phyloP scores from a whole-genome alignment of 2,329 filamentous ascomycete genomes.

The Aspergillus hortae region DNA sequence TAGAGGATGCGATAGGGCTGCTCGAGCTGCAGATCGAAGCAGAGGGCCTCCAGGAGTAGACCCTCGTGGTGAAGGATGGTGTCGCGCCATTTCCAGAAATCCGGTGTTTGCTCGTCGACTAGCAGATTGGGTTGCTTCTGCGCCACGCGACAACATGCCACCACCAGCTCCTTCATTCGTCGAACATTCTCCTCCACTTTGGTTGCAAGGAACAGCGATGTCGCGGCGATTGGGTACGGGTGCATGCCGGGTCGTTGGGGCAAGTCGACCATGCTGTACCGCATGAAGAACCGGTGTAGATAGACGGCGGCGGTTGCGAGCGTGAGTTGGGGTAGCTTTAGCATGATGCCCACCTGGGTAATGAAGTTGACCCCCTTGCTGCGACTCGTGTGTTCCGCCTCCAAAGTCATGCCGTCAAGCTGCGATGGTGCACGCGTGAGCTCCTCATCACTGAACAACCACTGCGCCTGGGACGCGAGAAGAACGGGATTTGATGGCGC shows the following conservation, averaged over 20 bases:
- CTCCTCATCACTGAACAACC: slow-evolving; percentile 85
- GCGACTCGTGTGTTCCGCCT: slow-evolving; percentile 74
- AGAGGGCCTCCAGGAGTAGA: slow-evolving; percentile 82
- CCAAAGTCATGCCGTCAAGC: slow-evolving; percentile 71
- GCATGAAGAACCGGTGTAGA: slow-evolving; percentile 95
- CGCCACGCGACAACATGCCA: slow-evolving; percentile 88
- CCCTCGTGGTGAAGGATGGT: slow-evolving; percentile 92
- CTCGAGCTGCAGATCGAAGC: slow-evolving; percentile 88
- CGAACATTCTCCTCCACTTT: slow-evolving; percentile 97
- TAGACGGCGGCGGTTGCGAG: slow-evolving; percentile 89
- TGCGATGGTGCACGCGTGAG: slow-evolving; percentile 78
- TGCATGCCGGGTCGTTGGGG: slow-evolving; percentile 69
- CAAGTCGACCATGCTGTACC: slow-evolving; percentile 72
- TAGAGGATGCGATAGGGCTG: slow-evolving; percentile 84
- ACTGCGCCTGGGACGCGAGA: slow-evolving; percentile 64
- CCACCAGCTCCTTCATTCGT: slow-evolving; percentile 91
- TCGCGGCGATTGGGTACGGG: slow-evolving; percentile 91
- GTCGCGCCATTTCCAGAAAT: slow-evolving; percentile 97
- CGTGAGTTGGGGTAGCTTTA: slow-evolving; percentile 88
- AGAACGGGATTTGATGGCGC: slow-evolving; percentile 47
- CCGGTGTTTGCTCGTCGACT: slow-evolving; percentile 95
- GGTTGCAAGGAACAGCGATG: slow-evolving; percentile 86
- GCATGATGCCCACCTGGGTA: slow-evolving; percentile 84
- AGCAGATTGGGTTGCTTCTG: slow-evolving; percentile 88
- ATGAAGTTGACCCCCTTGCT: slow-evolving; percentile 97